phyloP scores from a whole-genome alignment of 768 basidiomycete species.

The Myochromella boudieri region DNA sequence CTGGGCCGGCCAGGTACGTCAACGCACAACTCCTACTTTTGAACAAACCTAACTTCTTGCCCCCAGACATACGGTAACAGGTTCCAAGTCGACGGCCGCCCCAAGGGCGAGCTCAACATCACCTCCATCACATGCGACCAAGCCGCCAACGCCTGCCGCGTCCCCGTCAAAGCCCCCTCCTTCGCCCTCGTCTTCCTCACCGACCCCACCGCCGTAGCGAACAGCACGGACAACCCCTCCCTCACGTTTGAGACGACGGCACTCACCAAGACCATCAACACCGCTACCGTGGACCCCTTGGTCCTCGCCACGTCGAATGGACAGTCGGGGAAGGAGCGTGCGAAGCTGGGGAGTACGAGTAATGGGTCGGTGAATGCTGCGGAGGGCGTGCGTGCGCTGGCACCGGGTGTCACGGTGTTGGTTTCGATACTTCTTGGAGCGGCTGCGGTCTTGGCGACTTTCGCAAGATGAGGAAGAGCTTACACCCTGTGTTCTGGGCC shows the following conservation, averaged over 20 bases:
- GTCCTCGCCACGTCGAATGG: conserved; percentile 11
- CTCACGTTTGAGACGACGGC: conserved; percentile 57
- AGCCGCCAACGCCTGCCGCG: conserved; percentile 48
- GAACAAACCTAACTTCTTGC: not conserved
- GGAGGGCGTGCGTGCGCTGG: not conserved
- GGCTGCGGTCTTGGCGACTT: not conserved
- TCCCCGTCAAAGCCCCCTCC: conserved; percentile 68
- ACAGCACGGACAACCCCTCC: conserved; percentile 18
- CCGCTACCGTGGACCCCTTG: conserved; percentile 2
- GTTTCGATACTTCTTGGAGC: not conserved
- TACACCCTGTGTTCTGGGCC: no score
- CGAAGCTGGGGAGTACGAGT: conserved; percentile 9
- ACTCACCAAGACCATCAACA: conserved; percentile 28
- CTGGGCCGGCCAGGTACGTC: conserved; percentile 71
- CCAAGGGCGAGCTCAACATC: conserved; percentile 53
- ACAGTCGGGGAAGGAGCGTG: conserved; percentile 1
- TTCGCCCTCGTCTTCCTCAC: conserved; percentile 77
- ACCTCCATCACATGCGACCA: conserved; percentile 61
- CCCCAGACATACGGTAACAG: conserved; percentile 57
- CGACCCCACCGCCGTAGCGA: conserved; percentile 31
- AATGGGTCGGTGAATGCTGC: not conserved
- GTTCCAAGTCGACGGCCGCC: conserved; percentile 68
- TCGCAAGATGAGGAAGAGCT: no score
- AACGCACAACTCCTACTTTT: conserved; percentile 9
- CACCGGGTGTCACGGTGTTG: not conserved